Base-by-base conservation (phyloP, 495 filamentous ascomycete species). In the Podospora comata region DNA sequence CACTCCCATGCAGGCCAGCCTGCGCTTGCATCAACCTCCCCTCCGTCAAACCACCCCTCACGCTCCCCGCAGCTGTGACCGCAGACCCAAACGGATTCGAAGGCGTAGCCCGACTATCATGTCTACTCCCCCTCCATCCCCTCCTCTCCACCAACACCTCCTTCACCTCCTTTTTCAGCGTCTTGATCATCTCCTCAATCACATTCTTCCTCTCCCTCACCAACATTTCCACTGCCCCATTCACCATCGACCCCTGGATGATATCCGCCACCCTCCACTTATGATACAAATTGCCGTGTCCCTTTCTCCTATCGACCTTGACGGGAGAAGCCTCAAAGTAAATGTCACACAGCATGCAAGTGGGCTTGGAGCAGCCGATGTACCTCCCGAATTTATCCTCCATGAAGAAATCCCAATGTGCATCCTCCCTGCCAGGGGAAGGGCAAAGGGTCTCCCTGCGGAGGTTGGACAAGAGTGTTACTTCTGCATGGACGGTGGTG, bases 331-430 rank as follows among this genome's bases (percentile, higher is more conserved):
- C 32, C 0, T 65, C 61, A 58, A 77, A 76, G 64, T 73, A 76
- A 26, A 69, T 62, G 26, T 71, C 39, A 64, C 75, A 77, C 5
- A 77, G 60, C 30, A 65, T 54, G 67, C 75, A 77, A 4, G 72
- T 74, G 18, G 73, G 75, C 59, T 77, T 77, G 67, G 71, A 74
- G 16, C 61, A 60, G 55, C 75, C 75, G 19, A 77, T 76, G 44
- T 76, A 77, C n/a, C 58, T 63, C 53, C 48, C 67, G 0, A 66
- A 60, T 19, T 59, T 19, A 16, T 55, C 54, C 32, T 65, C 65
- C 28, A 71, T 63, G 70, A 76, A 77, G 62, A 76, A 77, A 32
- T 32, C 18, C 56, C 18, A 6, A 60, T 34, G 4, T 57, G 39
- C 39, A 13, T 48, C 39, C 15, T 48, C 39, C 39, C 30, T 32